Conservation (phyloP, 2,329 filamentous ascomycete genomes). For the Chrysoporthe puriensis region DNA sequence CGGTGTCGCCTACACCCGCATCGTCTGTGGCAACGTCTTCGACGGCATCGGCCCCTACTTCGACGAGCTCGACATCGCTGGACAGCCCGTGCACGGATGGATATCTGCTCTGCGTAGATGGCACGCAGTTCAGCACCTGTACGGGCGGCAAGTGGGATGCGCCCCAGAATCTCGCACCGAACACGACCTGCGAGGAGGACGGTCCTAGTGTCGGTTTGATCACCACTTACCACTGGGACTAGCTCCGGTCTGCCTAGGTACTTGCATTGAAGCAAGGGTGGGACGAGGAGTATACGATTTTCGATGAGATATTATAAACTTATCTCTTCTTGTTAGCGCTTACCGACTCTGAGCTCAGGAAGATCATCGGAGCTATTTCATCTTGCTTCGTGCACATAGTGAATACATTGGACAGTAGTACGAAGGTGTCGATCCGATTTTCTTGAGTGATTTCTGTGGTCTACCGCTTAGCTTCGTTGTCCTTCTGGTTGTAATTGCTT, state of each 20-base stretch:
- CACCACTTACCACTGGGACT: slow-evolving; percentile 9
- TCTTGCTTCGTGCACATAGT: not conserved
- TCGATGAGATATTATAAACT: not conserved
- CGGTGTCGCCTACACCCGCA: not conserved
- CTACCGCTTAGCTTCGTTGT: too few relatives aligned
- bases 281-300: too few relatives aligned
- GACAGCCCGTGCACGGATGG: slow-evolving; percentile 21
- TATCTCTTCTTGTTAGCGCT: not conserved
- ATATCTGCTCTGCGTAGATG: slow-evolving; percentile 21
- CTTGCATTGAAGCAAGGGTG: not conserved
- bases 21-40: not conserved
- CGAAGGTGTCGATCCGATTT: too few relatives aligned
- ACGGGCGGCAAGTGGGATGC: slow-evolving; percentile 24
- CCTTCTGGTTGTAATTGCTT: too few relatives aligned
- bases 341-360: not conserved
- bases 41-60: not conserved
- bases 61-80: slow-evolving; percentile 1
- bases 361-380: not conserved
- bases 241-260: not conserved
- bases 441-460: too few relatives aligned
- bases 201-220: slow-evolving; percentile 16
- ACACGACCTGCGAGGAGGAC: slow-evolving; percentile 19
- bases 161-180: slow-evolving; percentile 18
- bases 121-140: slow-evolving; percentile 22
- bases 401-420: not conserved